These are phyloP conservation scores for Aspergillus indologenus DNA, from an alignment of 495 filamentous ascomycete genomes.

Conservation along the genomic window DNA sequence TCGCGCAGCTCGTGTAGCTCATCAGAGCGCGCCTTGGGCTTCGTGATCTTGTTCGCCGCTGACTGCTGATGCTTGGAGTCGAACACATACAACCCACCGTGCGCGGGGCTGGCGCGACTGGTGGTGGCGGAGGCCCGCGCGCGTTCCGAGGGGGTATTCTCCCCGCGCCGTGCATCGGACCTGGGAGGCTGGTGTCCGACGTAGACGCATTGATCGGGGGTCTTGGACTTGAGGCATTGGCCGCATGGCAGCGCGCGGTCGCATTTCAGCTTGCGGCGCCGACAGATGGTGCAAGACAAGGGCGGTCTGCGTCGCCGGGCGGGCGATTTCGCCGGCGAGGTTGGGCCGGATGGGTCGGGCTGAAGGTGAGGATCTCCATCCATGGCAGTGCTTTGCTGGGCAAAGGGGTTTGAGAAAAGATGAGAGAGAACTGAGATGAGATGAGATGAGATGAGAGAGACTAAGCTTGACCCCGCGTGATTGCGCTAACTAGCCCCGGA, in stretches of 20 bases:
- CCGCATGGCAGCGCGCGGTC: slow-evolving; percentile 63
- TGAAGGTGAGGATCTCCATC: slow-evolving; percentile 9
- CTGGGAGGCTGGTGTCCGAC: slow-evolving; percentile 22
- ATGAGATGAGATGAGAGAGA: not conserved
- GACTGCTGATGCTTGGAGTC: slow-evolving; percentile 37
- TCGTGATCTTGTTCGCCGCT: slow-evolving; percentile 27
- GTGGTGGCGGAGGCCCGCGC: slow-evolving; percentile 13
- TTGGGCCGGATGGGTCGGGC: not conserved
- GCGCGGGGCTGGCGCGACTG: slow-evolving; percentile 14
- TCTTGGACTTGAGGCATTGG: slow-evolving; percentile 56
- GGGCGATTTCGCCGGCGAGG: slow-evolving; percentile 17
- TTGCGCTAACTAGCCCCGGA: not conserved
- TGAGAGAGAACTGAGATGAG: slow-evolving; percentile 2
- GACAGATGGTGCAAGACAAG: slow-evolving; percentile 50
- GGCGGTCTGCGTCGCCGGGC: slow-evolving; percentile 39
- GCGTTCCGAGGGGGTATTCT: slow-evolving; percentile 15
- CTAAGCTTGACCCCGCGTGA: not conserved
- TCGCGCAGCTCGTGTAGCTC: slow-evolving; percentile 35
- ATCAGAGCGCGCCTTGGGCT: slow-evolving; percentile 26
- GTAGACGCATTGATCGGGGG: slow-evolving; percentile 35
- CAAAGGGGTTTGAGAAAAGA: not conserved
- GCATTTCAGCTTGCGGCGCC: slow-evolving; percentile 67
- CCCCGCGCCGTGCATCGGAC: slow-evolving; percentile 15
- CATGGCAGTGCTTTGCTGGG: not conserved
- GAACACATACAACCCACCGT: slow-evolving; percentile 39